phyloP scores from a whole-genome alignment of 495 filamentous ascomycete species.

The Lophiostoma macrostomum region DNA sequence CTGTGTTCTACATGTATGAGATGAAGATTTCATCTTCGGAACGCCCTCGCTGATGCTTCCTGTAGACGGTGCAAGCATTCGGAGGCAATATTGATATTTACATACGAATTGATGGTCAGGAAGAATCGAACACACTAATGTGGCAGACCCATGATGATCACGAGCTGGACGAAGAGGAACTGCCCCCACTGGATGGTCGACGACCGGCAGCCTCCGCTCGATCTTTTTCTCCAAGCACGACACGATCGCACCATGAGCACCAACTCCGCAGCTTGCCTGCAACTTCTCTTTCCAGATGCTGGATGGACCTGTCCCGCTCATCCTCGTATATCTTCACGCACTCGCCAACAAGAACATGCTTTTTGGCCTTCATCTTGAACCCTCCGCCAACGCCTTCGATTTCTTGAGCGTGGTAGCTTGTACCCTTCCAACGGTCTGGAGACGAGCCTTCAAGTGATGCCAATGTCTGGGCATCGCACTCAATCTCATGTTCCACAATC shows the following conservation, averaged over 20 bases:
- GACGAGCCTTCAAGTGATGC: not conserved
- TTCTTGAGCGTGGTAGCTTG: constrained; percentile 78
- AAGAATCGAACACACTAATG: too few species aligned
- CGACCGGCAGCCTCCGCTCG: constrained; percentile 14
- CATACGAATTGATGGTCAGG: too few species aligned
- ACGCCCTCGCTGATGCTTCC: too few species aligned
- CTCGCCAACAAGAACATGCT: constrained; percentile 71
- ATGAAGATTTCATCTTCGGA: too few species aligned
- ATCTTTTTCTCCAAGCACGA: constrained; percentile 51
- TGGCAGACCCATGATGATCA: too few species aligned
- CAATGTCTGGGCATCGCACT: constrained; percentile 37
- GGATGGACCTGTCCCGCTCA: constrained; percentile 57
- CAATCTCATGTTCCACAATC: constrained; percentile 74
- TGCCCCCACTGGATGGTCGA: constrained; percentile 6
- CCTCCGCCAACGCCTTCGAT: constrained; percentile 82
- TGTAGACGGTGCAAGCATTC: too few species aligned
- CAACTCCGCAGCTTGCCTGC: constrained; percentile 57
- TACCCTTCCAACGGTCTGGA: constrained; percentile 40
- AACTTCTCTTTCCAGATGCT: constrained; percentile 56
- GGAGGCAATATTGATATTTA: too few species aligned
- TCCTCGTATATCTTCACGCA: constrained; percentile 81
- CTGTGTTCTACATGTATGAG: too few species aligned
- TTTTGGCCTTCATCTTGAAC: constrained; percentile 77
- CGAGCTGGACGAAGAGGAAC: constrained; percentile 5
- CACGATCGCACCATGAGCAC: constrained; percentile 64